These are phyloP conservation scores for Rhizopus delemar DNA, from an alignment of 371 early-diverging fungal species.

Conservation along the genomic window DNA sequence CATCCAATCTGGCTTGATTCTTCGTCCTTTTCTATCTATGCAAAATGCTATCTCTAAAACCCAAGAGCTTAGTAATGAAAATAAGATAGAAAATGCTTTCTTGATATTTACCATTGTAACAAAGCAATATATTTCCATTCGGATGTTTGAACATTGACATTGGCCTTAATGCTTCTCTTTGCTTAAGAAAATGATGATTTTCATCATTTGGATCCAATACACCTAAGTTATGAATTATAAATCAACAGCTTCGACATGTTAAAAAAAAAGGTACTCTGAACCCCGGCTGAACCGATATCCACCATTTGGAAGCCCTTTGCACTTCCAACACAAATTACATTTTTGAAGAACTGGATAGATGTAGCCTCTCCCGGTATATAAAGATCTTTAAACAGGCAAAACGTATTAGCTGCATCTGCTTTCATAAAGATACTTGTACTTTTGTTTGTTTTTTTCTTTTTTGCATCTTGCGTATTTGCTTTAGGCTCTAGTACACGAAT, in stretches of 20 bases:
- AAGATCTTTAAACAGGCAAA: conserved; percentile 77
- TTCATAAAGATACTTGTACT: conserved; percentile 29
- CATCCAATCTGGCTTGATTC: conserved; percentile 69
- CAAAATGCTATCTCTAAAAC: conserved; percentile 84
- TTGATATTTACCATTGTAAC: conserved; percentile 63
- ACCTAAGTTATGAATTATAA: conserved; percentile 12
- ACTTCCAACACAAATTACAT: conserved; percentile 88
- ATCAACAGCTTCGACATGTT: background rate
- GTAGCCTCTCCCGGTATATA: conserved; percentile 86
- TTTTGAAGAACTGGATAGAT: conserved; percentile 79
- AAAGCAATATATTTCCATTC: conserved; percentile 78
- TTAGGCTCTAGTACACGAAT: conserved; percentile 75
- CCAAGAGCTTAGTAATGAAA: background rate
- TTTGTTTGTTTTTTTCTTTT: conserved; percentile 56
- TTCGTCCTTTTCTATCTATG: conserved; percentile 81
- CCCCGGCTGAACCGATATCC: conserved; percentile 74
- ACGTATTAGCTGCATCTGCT: conserved; percentile 43
- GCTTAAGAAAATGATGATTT: conserved; percentile 20
- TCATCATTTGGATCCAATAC: conserved; percentile 36
- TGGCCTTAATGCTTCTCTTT: conserved; percentile 52
- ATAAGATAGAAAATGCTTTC: too few relatives aligned
- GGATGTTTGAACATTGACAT: conserved; percentile 76
- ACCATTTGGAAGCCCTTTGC: conserved; percentile 90
- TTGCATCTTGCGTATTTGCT: conserved; percentile 32
- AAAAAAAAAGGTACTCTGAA: conserved; percentile 25